phyloP scores from a whole-genome alignment of 768 basidiomycete genomes.

The Calocera cornea region DNA sequence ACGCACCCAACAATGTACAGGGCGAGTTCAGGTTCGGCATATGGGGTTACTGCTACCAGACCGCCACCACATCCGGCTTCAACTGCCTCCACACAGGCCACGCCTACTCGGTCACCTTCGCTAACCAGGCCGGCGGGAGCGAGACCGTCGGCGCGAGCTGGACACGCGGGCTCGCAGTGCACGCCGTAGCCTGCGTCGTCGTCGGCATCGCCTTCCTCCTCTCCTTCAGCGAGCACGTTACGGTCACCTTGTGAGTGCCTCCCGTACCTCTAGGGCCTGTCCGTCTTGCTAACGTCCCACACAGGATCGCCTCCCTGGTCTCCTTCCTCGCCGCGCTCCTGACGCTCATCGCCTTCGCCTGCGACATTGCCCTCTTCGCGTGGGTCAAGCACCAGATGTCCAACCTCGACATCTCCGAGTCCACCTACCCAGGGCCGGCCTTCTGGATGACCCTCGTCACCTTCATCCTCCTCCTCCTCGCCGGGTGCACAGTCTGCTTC shows the following conservation, averaged over 20 bases:
- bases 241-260: slow-evolving; percentile 24
- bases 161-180: slow-evolving; percentile 62
- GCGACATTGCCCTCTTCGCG: slow-evolving; percentile 61
- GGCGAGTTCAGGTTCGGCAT: background rate
- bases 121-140: background rate
- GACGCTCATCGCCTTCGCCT: slow-evolving; percentile 57
- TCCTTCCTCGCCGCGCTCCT: slow-evolving; percentile 58
- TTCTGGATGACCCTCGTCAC: slow-evolving; percentile 66
- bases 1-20: background rate
- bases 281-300: background rate
- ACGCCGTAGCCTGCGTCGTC: slow-evolving; percentile 48
- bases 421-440: slow-evolving; percentile 47
- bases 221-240: slow-evolving; percentile 45
- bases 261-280: background rate
- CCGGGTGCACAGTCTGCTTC: slow-evolving; percentile 56
- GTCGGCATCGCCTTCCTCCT: slow-evolving; percentile 51
- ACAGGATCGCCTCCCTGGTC: slow-evolving; percentile 29
- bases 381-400: slow-evolving; percentile 45
- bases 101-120: background rate
- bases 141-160: slow-evolving; percentile 24
- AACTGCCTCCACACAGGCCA: background rate
- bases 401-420: slow-evolving; percentile 34
- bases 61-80: background rate
- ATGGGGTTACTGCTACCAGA: slow-evolving; percentile 1
- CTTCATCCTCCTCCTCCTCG: slow-evolving; percentile 48